Percentiles rank a stretch among this genome's conserved stretches.
phyloP scores from a whole-genome alignment of 495 filamentous ascomycete species.

The Schizothecium vesticola region DNA sequence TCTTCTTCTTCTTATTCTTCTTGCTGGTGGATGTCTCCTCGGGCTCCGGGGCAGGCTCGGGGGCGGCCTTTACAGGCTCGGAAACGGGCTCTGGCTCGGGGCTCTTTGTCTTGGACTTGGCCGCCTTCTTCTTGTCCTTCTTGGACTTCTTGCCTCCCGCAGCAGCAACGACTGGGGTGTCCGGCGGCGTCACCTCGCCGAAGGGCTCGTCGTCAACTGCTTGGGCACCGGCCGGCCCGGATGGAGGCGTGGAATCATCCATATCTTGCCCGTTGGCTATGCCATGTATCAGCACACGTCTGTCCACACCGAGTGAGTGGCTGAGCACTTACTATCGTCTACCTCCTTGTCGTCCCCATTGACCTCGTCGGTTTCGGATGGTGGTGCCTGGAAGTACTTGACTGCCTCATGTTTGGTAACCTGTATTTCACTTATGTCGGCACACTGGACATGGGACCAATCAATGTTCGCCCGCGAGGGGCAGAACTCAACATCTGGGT shows the following conservation, averaged over 20 bases:
- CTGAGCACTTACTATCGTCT: slow-evolving; percentile 11
- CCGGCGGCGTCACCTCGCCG: neutral
- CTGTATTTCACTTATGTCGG: slow-evolving; percentile 35
- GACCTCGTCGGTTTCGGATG: slow-evolving; percentile 31
- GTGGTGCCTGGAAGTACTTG: slow-evolving; percentile 26
- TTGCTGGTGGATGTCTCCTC: neutral
- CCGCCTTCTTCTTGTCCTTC: slow-evolving; percentile 12
- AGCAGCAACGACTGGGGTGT: neutral
- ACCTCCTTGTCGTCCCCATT: slow-evolving; percentile 21
- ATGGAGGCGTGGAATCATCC: neutral
- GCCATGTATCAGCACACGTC: neutral
- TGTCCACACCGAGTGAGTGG: neutral
- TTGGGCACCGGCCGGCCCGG: neutral
- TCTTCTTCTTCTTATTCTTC: slow-evolving; percentile 15
- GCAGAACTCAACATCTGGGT: slow-evolving; percentile 35
- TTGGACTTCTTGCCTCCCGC: slow-evolving; percentile 8
- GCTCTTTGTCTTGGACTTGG: slow-evolving; percentile 14
- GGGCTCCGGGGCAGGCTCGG: slow-evolving; percentile 13
- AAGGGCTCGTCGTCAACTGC: neutral
- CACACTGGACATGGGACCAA: slow-evolving; percentile 34
- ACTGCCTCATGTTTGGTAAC: slow-evolving; percentile 37
- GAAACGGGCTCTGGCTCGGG: slow-evolving; percentile 11
- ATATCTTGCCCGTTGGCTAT: neutral
- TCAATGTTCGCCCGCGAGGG: slow-evolving; percentile 31
- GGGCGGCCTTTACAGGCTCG: slow-evolving; percentile 12